Evolutionary conservation across 371 early-diverging fungal genomes (phyloP), one percentile per base, ranked within the genome.

Genomic region (Lichtheimia ramosa): DNA sequence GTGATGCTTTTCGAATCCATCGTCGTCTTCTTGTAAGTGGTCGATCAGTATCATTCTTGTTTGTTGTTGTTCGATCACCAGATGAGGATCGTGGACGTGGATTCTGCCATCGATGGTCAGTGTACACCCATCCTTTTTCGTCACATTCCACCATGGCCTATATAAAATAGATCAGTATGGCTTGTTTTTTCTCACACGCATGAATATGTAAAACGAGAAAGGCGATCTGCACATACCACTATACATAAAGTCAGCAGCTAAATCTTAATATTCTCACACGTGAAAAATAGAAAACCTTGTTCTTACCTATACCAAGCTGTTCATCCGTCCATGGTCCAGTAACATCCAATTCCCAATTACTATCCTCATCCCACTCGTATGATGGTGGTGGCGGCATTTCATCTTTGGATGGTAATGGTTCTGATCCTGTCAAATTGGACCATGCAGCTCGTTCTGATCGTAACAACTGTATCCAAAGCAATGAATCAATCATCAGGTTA

Each of bases 111-210:
- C 56, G 57, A 42, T 73, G 67, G 40, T 69, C 70, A 8, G 63
- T 64, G 50, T 73, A 73, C 12, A 70, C 70, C 74, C 74, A 73
- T 16, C 74, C 74, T 16, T 66, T 62, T 15, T 69, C 61, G 48
- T 73, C 74, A 39, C 64, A 62, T 28, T 69, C 68, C 18, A 69
- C 60, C 41, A 64, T 51, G 8, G 25, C 28, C 62, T 68, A 49
- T 27, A 42, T 15, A 51, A 41, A 40, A 3, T 21, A 53, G 4
- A 8, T 34, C 10, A 34, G 34, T 34, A 39, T 24, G 23, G 25
- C 40, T 53, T 18, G 27, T 51, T 13, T 41, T 34, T 54, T 18
- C 51, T 23, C 15, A 23, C 15, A n/a, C 18, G 5, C 51, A 8
- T 24, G 6, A 8, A 24, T 5, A 20, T 27, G 5, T 25, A 8